Evolutionary conservation across 345 rosid genomes (phyloP), one percentile per base, ranked within the genome.

Genomic region (Nasturtium officinale): DNA sequence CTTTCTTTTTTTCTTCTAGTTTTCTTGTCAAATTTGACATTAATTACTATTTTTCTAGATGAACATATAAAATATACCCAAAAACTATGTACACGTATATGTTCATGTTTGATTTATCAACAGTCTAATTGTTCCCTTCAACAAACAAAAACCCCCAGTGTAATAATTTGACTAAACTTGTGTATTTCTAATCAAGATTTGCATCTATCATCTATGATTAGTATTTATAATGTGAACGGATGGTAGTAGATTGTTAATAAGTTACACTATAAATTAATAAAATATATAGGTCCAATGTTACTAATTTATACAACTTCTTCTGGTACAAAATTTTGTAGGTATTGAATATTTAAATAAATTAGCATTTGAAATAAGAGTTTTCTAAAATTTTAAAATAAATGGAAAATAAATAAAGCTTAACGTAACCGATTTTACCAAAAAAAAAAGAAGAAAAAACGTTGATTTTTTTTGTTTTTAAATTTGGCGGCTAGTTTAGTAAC

Each of bases 21-120:
- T 52, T 52, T 30, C 54, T 66, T 17, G 61, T 76, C 75, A 76
- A 76, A 62, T 13, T 76, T 76, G 79, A 76, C 73, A 68, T 28
- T 74, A 12, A 68, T 28, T 74, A 12, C 3, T 46, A 29, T 30
- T 21, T 73, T 73, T 65, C 77, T 65, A 74, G 66, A 53, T 69
- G 8, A 15, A 43, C n/a, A 43, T 6, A 42, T 3, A n/a, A 51
- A 21, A 21, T n/a, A 10, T 20, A 9, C 4, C 5, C 26, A 8
- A 1, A 18, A 8, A 17, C 6, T 54, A 25, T 15, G 26, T 53
- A 52, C 32, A 52, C 28, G 1, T 25, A 30, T 16, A 54, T 9
- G 40, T 56, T 30, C 25, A 13, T 32, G 21, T 56, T 9, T 57
- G 42, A 57, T 32, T 57, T 17, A 17, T 17, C 61, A 9, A 16